phyloP scores from a whole-genome alignment of 225 moss, liverwort and hornwort genomes.

The Sphagnum contortum region DNA sequence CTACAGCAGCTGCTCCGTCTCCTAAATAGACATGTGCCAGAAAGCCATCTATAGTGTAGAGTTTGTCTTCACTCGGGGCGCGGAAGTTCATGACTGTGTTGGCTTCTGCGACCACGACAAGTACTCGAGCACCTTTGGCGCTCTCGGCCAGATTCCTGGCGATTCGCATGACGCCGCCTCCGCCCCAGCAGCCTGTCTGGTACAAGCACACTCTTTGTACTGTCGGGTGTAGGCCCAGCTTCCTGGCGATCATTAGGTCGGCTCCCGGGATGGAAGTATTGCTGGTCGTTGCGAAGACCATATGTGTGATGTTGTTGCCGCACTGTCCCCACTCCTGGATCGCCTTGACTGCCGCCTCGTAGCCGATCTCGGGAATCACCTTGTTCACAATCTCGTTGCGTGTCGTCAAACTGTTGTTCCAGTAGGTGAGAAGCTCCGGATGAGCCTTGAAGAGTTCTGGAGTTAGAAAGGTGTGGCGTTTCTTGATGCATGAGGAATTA shows the following conservation, averaged over 20 bases:
- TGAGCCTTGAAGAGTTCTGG: slow-evolving; percentile 7
- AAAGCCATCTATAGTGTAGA: slow-evolving; percentile 34
- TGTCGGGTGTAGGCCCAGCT: slow-evolving; percentile 9
- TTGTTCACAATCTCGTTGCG: slow-evolving; percentile 11
- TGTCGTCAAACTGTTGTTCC: slow-evolving; percentile 9
- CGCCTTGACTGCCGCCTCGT: slow-evolving; percentile 5
- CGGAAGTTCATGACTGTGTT: slow-evolving; percentile 47
- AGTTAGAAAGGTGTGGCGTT: slow-evolving; percentile 10
- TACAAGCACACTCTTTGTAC: slow-evolving; percentile 14
- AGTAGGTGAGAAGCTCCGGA: slow-evolving; percentile 9
- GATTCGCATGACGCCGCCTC: slow-evolving; percentile 28
- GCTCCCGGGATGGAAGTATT: slow-evolving; percentile 11
- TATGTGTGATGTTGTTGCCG: slow-evolving; percentile 10
- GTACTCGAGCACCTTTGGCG: slow-evolving; percentile 26
- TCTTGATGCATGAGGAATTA: slow-evolving; percentile 12
- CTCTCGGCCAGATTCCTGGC: slow-evolving; percentile 40
- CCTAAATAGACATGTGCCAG: slow-evolving; percentile 20
- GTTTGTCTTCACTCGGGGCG: slow-evolving; percentile 24
- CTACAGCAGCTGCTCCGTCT: slow-evolving; percentile 31
- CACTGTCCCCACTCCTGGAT: slow-evolving; percentile 12
- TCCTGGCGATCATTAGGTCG: slow-evolving; percentile 8
- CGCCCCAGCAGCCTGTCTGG: slow-evolving; percentile 37
- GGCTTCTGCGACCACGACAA: slow-evolving; percentile 35
- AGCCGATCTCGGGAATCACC: slow-evolving; percentile 9
- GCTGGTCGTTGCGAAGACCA: slow-evolving; percentile 10